A percentile compares a stretch with the other conserved stretches of the same genome.
These are phyloP conservation scores for Fallopia convolvulus DNA, from an alignment of 148 eudicot genomes.

Conservation along the genomic window DNA sequence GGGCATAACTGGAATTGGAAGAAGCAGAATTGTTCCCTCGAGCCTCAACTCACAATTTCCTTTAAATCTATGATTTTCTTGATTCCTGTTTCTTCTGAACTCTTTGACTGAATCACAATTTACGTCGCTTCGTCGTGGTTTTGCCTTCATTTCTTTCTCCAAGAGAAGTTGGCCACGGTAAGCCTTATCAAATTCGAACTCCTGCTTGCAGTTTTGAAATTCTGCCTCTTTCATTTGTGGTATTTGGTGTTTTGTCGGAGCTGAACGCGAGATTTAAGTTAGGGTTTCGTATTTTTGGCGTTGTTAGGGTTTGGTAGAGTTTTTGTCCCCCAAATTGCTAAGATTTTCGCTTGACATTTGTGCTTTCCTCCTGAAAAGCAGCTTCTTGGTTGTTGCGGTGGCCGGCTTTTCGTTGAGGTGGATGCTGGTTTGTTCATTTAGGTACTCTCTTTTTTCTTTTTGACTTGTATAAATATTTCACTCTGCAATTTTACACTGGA, in stretches of 20 bases:
- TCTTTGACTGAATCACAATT: constrained; percentile 2
- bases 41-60: neutral
- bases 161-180: constrained; percentile 2
- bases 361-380: neutral
- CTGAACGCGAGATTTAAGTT: neutral
- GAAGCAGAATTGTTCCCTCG: neutral
- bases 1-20: neutral
- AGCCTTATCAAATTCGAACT: neutral
- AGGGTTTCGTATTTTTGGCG: neutral
- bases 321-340: neutral
- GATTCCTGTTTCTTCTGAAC: neutral
- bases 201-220: neutral
- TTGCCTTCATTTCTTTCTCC: neutral
- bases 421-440: neutral
- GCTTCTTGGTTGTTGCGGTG: constrained; percentile 6
- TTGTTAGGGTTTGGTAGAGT: neutral
- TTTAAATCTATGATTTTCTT: neutral
- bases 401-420: neutral
- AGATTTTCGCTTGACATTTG: constrained; percentile 6
- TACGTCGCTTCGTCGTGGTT: neutral
- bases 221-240: neutral
- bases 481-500: neutral
- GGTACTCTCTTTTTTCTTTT: neutral
- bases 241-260: neutral
- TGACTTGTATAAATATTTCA: neutral